Evolutionary conservation across 2,329 filamentous ascomycete genomes (phyloP).

Genomic region (Aspergillus fumigatiaffinis): DNA sequence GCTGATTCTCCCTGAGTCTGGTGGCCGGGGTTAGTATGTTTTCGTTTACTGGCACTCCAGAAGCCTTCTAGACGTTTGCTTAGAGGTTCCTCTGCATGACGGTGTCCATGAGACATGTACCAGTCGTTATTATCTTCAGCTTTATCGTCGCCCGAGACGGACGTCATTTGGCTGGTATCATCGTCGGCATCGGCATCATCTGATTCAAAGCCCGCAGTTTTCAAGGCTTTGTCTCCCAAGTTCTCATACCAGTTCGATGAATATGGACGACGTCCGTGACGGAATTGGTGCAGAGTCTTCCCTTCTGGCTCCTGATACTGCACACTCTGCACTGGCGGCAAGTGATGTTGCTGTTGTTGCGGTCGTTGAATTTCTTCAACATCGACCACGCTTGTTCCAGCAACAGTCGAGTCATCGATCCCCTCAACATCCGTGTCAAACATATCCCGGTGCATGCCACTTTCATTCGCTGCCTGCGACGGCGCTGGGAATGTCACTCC

Average conservation of each 20-base stretch:
- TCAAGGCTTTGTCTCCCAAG: constrained; percentile 33
- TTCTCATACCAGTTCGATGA: constrained; percentile 31
- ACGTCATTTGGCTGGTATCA: constrained; percentile 28
- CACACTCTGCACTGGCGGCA: constrained; percentile 15
- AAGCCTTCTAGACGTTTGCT: constrained; percentile 38
- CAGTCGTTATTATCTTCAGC: constrained; percentile 27
- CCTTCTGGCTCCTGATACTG: constrained; percentile 19
- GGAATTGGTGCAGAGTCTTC: constrained; percentile 20
- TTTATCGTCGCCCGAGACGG: constrained; percentile 27
- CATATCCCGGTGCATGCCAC: constrained; percentile 25
- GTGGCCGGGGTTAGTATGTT: constrained; percentile 18
- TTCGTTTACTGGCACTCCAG: constrained; percentile 32
- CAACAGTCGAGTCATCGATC: constrained; percentile 42
- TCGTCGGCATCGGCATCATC: constrained; percentile 30
- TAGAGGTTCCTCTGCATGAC: constrained; percentile 28
- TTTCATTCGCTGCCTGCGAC: constrained; percentile 13
- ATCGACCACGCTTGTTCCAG: constrained; percentile 36
- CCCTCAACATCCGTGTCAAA: constrained; percentile 45
- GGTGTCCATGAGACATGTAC: constrained; percentile 25
- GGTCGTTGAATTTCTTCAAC: constrained; percentile 24
- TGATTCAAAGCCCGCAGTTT: constrained; percentile 34
- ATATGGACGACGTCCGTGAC: constrained; percentile 21
- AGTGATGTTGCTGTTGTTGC: constrained; percentile 10
- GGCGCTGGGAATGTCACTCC: constrained; percentile 14
- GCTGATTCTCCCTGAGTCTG: constrained; percentile 15